These are phyloP conservation scores for Bolboschoenoplectus hybrid DNA, from an alignment of 202 grass and related monocot genomes.

Conservation along the genomic window DNA sequence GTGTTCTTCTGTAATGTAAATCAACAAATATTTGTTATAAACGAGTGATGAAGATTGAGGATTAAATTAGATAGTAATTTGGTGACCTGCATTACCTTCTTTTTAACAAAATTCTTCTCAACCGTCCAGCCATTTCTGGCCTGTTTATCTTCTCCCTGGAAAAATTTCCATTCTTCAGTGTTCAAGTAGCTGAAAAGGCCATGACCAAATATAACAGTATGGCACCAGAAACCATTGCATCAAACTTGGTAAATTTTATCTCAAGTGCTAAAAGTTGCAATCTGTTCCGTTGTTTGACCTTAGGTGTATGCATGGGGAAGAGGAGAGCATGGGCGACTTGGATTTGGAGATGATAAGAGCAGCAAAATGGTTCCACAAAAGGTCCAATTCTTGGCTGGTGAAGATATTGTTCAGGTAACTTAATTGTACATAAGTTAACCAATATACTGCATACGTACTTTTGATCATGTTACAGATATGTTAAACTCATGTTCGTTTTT, in stretches of 20 bases:
- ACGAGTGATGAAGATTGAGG: background rate
- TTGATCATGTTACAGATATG: background rate
- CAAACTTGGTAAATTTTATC: conserved; percentile 20
- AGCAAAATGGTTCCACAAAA: conserved; percentile 97
- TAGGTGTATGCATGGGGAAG: conserved; percentile 99
- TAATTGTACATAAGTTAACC: background rate
- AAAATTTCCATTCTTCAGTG: background rate
- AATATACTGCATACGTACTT: background rate
- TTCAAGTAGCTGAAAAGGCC: background rate
- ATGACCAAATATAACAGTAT: background rate
- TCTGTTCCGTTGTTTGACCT: conserved; percentile 36
- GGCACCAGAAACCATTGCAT: background rate
- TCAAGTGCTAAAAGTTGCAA: conserved; percentile 18
- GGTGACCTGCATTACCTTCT: background rate
- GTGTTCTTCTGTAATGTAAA: background rate
- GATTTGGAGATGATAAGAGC: conserved; percentile 98
- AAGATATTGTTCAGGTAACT: conserved; percentile 87
- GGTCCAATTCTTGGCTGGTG: conserved; percentile 68
- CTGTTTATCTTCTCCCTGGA: background rate
- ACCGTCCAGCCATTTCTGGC: background rate
- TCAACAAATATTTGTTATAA: background rate
- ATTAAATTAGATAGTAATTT: background rate
- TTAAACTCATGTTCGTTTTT: conserved; percentile 4
- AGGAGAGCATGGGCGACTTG: conserved; percentile 97
- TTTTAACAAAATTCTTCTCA: background rate